phyloP scores from a whole-genome alignment of 148 eudicot species.

The Heliosperma pusillum region DNA sequence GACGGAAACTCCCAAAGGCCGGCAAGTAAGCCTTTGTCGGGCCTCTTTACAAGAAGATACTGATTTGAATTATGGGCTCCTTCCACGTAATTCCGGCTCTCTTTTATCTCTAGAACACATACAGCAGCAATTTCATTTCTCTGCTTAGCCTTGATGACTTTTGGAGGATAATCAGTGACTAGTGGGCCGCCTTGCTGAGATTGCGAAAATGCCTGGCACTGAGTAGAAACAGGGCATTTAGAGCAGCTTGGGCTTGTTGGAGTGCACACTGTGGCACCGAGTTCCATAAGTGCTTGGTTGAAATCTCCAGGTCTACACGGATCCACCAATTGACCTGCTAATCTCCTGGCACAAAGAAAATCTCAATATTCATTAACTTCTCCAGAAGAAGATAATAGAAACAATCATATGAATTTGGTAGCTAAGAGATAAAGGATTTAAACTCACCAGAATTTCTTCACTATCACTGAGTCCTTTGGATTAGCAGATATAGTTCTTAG shows the following conservation, averaged over 20 bases:
- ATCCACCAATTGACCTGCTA: constrained; percentile 88
- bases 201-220: constrained; percentile 63
- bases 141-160: constrained; percentile 71
- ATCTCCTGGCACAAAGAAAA: constrained; percentile 44
- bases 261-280: constrained; percentile 88
- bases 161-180: constrained; percentile 79
- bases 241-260: constrained; percentile 62
- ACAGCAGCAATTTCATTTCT: constrained; percentile 82
- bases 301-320: constrained; percentile 85
- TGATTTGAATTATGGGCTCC: constrained; percentile 29
- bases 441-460: constrained; percentile 72
- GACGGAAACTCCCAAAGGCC: constrained; percentile 99
- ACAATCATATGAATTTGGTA: not conserved
- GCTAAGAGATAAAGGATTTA: constrained; percentile 6
- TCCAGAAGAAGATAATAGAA: not conserved
- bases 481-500: constrained; percentile 79
- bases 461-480: constrained; percentile 61
- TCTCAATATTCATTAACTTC: too few relatives aligned
- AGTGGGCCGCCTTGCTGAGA: constrained; percentile 36
- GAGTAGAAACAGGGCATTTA: constrained; percentile 62
- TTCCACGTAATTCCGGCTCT: constrained; percentile 23
- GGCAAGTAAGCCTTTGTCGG: constrained; percentile 88
- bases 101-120: constrained; percentile 73
- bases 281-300: constrained; percentile 97
- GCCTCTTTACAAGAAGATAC: constrained; percentile 87